Conservation (phyloP, 345 rosid genomes). For the Kandelia obovata region DNA sequence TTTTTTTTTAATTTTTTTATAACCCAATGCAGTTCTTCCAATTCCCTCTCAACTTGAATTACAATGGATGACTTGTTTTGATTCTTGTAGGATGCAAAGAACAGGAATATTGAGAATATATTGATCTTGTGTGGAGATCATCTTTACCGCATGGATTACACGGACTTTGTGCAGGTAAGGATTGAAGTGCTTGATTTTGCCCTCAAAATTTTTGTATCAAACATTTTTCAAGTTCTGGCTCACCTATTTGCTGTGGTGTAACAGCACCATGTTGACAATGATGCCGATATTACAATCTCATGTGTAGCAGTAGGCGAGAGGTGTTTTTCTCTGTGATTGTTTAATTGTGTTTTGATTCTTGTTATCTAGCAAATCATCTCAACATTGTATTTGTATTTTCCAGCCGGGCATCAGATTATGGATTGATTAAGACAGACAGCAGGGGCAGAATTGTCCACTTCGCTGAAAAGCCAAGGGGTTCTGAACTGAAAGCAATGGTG, state of each 20-base stretch:
- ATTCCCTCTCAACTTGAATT: conserved; percentile 1
- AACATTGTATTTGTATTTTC: conserved; percentile 18
- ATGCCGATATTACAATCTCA: conserved; percentile 81
- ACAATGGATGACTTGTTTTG: conserved; percentile 11
- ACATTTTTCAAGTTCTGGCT: conserved; percentile 5
- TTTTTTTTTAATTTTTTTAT: neutral
- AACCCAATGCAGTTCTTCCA: neutral
- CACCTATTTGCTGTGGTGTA: conserved; percentile 24
- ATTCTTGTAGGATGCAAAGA: conserved; percentile 71
- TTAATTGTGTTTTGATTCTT: neutral
- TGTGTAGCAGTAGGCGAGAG: conserved; percentile 69
- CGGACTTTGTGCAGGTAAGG: conserved; percentile 75
- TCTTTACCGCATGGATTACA: conserved; percentile 85
- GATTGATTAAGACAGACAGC: conserved; percentile 75
- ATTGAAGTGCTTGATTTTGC: neutral
- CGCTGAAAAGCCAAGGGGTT: conserved; percentile 78
- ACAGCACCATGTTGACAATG: conserved; percentile 74
- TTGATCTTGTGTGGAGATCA: conserved; percentile 87
- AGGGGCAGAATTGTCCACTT: conserved; percentile 66
- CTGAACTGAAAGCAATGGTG: conserved; percentile 81
- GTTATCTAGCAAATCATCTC: conserved; percentile 5
- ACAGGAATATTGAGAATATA: conserved; percentile 69
- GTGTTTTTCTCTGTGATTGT: conserved; percentile 25
- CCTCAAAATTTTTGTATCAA: neutral
- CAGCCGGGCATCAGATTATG: conserved; percentile 92